phyloP scores from a whole-genome alignment of 1,284 basidiomycete species.

The Melampsora larici-populina region DNA sequence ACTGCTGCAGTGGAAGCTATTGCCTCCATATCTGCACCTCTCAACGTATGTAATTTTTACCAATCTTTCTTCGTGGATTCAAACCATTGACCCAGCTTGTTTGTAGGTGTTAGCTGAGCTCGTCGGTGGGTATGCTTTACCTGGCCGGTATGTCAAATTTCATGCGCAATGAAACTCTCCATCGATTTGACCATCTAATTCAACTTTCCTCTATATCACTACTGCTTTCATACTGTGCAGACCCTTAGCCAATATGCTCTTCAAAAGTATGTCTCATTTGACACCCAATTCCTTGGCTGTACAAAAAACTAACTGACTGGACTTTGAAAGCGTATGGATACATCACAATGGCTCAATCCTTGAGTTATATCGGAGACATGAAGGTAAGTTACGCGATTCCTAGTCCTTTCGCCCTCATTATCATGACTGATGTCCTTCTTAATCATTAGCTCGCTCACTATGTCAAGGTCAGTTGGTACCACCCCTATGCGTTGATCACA shows the following conservation, averaged over 20 bases:
- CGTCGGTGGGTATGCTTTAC: constrained; percentile 34
- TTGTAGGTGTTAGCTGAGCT: constrained; percentile 34
- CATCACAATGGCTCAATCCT: constrained; percentile 36
- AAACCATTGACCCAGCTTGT: neutral
- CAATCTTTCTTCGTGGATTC: neutral
- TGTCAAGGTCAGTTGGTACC: constrained; percentile 29
- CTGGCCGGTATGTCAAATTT: constrained; percentile 9
- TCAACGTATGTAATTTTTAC: constrained; percentile 18
- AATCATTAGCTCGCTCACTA: constrained; percentile 32
- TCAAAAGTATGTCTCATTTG: constrained; percentile 34
- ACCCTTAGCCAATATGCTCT: constrained; percentile 39
- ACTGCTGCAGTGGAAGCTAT: constrained; percentile 20
- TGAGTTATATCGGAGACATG: constrained; percentile 33
- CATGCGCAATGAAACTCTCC: no score
- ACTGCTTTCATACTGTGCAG: neutral
- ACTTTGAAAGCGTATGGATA: constrained; percentile 34
- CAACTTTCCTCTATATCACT: neutral
- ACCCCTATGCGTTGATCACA: no score
- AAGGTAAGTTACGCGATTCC: constrained; percentile 12
- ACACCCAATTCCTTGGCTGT: neutral
- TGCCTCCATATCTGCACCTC: constrained; percentile 21
- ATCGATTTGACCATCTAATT: neutral
- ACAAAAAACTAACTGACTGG: neutral
- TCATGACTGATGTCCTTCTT: neutral
- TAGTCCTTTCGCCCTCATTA: neutral